Conservation (phyloP, 2,329 filamentous ascomycete genomes). For the Trichoderma koningiopsis region DNA sequence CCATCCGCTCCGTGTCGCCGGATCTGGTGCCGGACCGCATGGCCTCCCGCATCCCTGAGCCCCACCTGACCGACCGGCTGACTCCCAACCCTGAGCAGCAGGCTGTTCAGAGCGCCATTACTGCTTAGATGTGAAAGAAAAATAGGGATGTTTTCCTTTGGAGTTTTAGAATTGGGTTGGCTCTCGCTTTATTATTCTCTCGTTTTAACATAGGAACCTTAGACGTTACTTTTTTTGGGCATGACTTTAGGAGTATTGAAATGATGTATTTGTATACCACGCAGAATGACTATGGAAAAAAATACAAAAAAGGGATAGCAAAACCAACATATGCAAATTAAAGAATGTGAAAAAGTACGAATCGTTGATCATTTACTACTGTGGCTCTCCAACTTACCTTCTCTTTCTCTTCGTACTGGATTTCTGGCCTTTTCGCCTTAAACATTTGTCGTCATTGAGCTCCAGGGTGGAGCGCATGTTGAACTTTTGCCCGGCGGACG, state of each 20-base stretch:
- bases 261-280: constrained; percentile 20
- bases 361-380: not conserved
- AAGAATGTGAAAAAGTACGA: not conserved
- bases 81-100: constrained; percentile 54
- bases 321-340: not conserved
- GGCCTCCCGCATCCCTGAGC: constrained; percentile 58
- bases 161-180: constrained; percentile 24
- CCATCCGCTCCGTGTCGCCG: constrained; percentile 57
- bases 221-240: constrained; percentile 1
- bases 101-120: constrained; percentile 30
- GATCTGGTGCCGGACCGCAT: constrained; percentile 65
- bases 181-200: constrained; percentile 22
- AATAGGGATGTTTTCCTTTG: not conserved
- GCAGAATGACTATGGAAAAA: constrained; percentile 7
- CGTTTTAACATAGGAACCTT: constrained; percentile 15
- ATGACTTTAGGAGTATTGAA: constrained; percentile 15
- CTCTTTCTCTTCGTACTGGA: not conserved
- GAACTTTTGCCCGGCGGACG: not conserved
- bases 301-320: constrained; percentile 13
- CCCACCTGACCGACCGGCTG: constrained; percentile 47
- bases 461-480: not conserved
- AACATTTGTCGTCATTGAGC: not conserved
- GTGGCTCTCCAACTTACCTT: not conserved
- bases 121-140: constrained; percentile 22
- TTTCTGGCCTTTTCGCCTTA: not conserved